Evolutionary conservation across 164 flowering plant genomes (phyloP).

Genomic region (Hamamelis virginiana): DNA sequence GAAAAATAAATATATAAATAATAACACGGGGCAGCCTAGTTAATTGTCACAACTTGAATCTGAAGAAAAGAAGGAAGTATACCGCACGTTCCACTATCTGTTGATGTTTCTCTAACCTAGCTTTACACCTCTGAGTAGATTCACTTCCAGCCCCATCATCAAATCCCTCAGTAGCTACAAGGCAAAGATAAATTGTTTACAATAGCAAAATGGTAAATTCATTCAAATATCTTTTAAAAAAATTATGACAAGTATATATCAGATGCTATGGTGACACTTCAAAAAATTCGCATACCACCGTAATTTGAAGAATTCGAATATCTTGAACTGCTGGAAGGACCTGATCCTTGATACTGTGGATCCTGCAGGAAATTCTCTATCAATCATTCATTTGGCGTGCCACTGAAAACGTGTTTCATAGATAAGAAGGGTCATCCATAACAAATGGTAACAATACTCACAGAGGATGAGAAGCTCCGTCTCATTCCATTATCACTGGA

Average conservation of each 20-base stretch:
- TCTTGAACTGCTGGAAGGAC: constrained; percentile 33
- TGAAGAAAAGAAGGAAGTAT: constrained; percentile 17
- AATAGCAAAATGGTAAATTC: not conserved
- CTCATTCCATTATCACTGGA: constrained; percentile 22
- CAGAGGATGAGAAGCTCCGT: constrained; percentile 30
- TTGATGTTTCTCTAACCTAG: constrained; percentile 50
- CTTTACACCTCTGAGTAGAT: constrained; percentile 50
- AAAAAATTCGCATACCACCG: constrained; percentile 33
- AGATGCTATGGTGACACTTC: constrained; percentile 1
- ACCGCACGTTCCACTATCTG: constrained; percentile 61
- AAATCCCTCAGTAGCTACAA: constrained; percentile 29
- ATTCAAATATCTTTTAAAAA: not conserved
- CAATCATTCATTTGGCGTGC: not conserved
- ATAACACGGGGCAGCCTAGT: not conserved
- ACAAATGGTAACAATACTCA: constrained; percentile 23
- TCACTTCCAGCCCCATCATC: constrained; percentile 35
- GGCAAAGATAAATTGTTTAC: constrained; percentile 7
- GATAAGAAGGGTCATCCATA: not conserved
- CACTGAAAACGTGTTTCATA: not conserved
- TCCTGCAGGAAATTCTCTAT: constrained; percentile 30
- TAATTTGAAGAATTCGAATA: constrained; percentile 34
- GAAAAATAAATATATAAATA: constrained; percentile 8
- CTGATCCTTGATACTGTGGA: constrained; percentile 32
- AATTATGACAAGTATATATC: not conserved
- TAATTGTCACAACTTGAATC: not conserved